A percentile compares a stretch with the other conserved stretches of the same genome.
Conservation (phyloP, 768 basidiomycete genomes). For the Mycena rosella region DNA sequence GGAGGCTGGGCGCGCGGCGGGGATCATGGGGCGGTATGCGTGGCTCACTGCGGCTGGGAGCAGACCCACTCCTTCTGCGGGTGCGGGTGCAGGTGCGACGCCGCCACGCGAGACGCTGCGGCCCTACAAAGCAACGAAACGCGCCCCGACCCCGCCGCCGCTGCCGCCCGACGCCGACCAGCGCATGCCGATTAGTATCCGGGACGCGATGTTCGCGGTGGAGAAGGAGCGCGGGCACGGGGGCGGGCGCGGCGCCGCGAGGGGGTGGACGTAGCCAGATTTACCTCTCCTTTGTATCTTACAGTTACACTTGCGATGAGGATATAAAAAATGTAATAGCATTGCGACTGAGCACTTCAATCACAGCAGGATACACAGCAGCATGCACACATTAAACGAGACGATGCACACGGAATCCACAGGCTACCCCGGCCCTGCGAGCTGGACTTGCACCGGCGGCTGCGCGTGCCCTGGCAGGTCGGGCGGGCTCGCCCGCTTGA, state of each 20-base stretch:
- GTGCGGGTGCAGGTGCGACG: no score
- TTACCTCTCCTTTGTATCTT: no score
- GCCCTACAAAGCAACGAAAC: conserved; percentile 69
- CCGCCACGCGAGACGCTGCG: conserved; percentile 43
- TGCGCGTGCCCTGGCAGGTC: no score
- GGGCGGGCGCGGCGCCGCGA: conserved; percentile 81
- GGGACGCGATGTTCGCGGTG: conserved; percentile 89
- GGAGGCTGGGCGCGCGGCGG: conserved; percentile 88
- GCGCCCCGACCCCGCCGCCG: conserved; percentile 46
- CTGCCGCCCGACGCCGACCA: conserved; percentile 65
- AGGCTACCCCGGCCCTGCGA: not conserved
- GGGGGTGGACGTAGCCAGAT: conserved; percentile 60
- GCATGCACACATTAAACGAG: no score
- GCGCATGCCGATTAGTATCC: conserved; percentile 71
- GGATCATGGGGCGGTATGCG: conserved; percentile 82
- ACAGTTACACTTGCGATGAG: no score
- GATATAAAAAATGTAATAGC: not conserved
- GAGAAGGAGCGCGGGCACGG: conserved; percentile 88
- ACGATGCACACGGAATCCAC: no score
- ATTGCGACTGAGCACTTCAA: conserved; percentile 1
- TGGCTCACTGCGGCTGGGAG: conserved; percentile 85
- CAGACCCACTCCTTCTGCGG: conserved; percentile 39
- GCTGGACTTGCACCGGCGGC: not conserved
- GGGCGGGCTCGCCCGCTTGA: conserved; percentile 16
- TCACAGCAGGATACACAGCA: not conserved